These are phyloP conservation scores for Catharanthus roseus DNA, from an alignment of 257 asterid species.

Conservation along the genomic window DNA sequence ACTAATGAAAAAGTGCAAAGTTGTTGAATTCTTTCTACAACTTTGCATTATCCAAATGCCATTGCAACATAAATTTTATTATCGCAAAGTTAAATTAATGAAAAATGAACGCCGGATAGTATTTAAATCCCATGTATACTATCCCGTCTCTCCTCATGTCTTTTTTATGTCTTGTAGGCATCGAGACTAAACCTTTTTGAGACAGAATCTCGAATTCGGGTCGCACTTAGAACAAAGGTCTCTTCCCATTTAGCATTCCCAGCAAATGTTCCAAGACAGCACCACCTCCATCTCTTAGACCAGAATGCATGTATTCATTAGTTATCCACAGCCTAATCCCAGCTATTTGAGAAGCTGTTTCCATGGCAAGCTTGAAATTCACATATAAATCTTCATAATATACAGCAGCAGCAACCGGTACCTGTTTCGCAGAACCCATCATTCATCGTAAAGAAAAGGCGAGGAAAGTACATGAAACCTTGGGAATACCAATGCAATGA, in stretches of 20 bases:
- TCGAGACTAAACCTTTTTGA: too few species aligned
- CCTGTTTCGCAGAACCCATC: conserved; percentile 32
- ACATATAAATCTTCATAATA: conserved; percentile 91
- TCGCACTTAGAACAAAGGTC: conserved; percentile 57
- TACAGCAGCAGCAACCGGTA: conserved; percentile 93
- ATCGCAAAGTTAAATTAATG: too few species aligned
- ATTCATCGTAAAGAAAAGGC: not conserved
- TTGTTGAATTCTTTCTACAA: too few species aligned
- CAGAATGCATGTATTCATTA: conserved; percentile 95
- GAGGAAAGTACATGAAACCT: not conserved
- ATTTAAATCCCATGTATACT: too few species aligned
- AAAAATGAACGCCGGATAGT: too few species aligned
- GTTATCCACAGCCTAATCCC: conserved; percentile 89
- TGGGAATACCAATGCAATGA: too few species aligned
- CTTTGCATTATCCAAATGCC: too few species aligned
- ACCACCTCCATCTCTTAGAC: conserved; percentile 75
- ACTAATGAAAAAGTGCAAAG: too few species aligned
- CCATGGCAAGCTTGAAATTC: conserved; percentile 76
- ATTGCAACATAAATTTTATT: too few species aligned
- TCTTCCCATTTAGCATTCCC: conserved; percentile 82
- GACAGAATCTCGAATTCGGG: too few species aligned
- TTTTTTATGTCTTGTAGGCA: too few species aligned
- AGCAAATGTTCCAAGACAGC: conserved; percentile 67
- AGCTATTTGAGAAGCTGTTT: conserved; percentile 64
- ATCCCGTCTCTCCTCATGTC: too few species aligned